Conservation (phyloP, 805 yeast species). For the Maudiozyma pseudohumilis region DNA sequence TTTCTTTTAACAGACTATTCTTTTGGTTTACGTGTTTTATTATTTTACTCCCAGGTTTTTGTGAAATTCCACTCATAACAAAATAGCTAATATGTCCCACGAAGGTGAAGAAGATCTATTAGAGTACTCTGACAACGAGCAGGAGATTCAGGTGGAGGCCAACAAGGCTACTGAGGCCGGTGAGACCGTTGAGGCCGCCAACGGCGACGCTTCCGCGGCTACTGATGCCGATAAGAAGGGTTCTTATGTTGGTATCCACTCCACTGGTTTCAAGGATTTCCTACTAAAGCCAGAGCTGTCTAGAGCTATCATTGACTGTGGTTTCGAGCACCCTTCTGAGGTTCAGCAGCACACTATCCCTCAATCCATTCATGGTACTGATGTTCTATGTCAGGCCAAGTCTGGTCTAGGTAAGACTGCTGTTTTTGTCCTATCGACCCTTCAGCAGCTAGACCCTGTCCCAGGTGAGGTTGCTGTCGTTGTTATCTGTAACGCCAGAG, state of each 20-base stretch:
- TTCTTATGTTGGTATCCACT: conserved; percentile 94
- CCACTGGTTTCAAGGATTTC: conserved; percentile 97
- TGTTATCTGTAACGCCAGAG: conserved; percentile 97
- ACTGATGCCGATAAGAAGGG: conserved; percentile 82
- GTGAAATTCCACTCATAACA: neutral
- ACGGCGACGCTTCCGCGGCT: conserved; percentile 26
- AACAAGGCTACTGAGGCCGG: conserved; percentile 35
- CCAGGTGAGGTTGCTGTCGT: conserved; percentile 93
- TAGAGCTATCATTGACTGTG: conserved; percentile 97
- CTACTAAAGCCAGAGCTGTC: conserved; percentile 91
- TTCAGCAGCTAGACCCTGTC: conserved; percentile 95
- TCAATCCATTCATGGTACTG: conserved; percentile 95
- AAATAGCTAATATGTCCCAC: conserved; percentile 54
- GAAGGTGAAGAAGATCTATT: conserved; percentile 98
- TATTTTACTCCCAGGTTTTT: neutral
- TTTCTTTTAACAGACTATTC: neutral
- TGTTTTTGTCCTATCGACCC: conserved; percentile 88
- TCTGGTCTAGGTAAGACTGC: conserved; percentile 99
- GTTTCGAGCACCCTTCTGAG: conserved; percentile 99
- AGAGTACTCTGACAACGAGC: conserved; percentile 98
- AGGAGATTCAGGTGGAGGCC: conserved; percentile 61
- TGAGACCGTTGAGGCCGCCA: conserved; percentile 19
- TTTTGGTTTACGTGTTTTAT: neutral
- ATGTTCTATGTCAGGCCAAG: conserved; percentile 97
- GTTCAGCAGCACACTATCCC: conserved; percentile 98